These are phyloP conservation scores for Mrakia hoshinonis DNA, from an alignment of 768 basidiomycete genomes.

Conservation along the genomic window DNA sequence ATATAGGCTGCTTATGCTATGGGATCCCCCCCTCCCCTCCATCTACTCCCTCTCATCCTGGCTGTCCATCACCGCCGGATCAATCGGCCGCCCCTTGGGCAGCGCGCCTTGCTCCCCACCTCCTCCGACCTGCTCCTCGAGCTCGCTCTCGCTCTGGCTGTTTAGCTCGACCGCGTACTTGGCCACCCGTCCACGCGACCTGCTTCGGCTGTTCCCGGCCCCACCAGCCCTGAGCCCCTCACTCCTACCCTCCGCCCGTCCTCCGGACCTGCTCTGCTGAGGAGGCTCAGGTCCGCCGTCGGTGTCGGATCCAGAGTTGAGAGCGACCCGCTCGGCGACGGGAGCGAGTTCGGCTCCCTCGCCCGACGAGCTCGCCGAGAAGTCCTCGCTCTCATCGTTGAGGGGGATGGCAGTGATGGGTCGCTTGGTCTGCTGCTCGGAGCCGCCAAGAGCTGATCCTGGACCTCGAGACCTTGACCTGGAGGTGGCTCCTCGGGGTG, in stretches of 20 bases:
- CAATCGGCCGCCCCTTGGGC: background rate
- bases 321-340: background rate
- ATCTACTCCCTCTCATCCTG: background rate
- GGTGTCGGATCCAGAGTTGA: slow-evolving; percentile 12
- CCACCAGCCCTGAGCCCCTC: too few relatives aligned
- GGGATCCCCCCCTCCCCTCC: background rate
- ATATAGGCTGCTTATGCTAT: background rate
- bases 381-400: slow-evolving; percentile 8
- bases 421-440: background rate
- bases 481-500: slow-evolving; percentile 2
- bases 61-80: background rate
- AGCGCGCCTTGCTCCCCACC: background rate
- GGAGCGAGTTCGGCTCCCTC: background rate
- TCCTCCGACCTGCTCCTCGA: background rate
- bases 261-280: background rate
- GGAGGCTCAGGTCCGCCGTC: background rate
- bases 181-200: slow-evolving; percentile 6
- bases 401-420: background rate
- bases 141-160: background rate
- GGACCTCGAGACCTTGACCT: background rate
- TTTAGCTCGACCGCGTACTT: background rate
- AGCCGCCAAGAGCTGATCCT: too few relatives aligned
- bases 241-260: background rate
- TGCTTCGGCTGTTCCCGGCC: too few relatives aligned
- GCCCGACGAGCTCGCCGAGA: background rate